Evolutionary conservation across 75 land plant genomes (phyloP), one percentile per base, ranked within the genome.

Genomic region (Pinus taeda): DNA sequence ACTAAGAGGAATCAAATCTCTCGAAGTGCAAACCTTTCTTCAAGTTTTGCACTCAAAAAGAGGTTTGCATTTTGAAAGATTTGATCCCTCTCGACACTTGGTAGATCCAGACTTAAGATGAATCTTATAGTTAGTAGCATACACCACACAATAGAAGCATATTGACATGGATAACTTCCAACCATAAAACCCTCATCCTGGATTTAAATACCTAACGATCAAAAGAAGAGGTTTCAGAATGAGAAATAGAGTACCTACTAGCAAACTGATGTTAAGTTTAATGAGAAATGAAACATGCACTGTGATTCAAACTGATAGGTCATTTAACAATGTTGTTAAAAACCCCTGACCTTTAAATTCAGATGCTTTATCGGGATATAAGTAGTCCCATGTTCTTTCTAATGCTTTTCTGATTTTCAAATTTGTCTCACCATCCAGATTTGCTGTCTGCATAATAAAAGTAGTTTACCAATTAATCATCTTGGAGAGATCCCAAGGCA

Each of bases 351-450:
- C 99, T 95, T 84, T 83, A 64, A 97, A 97, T 61, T 93, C 92
- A 64, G 83, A 69, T 30, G 92, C 95, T 81, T 90, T 97, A 6
- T 91, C 89, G 57, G 89, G 92, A 83, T 85, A 81, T 67, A 95
- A 59, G 76, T 89, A 97, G 81, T 97, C 99, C 99, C 99, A 97
- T 71, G 99, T 97, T 84, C 80, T 95, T 74, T 97, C 99, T 11
- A 95, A 59, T 76, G 98, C 99, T 81, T 97, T 97, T 79, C 99
- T 90, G 42, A 97, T 97, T 76, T 97, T 97, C 84, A 97, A 86
- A 74, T 97, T 97, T 75, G 99, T 97, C 82, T 97, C 99, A 60
- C 99, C 99, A 80, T 97, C 99, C 75, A 97, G 85, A 84, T 97
- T 97, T 62, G 99, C 83, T 62, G 99, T 97, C 99, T 97, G 81